These are phyloP conservation scores for Fraxinus ornus DNA, from an alignment of 305 asterid genomes.

Conservation along the genomic window DNA sequence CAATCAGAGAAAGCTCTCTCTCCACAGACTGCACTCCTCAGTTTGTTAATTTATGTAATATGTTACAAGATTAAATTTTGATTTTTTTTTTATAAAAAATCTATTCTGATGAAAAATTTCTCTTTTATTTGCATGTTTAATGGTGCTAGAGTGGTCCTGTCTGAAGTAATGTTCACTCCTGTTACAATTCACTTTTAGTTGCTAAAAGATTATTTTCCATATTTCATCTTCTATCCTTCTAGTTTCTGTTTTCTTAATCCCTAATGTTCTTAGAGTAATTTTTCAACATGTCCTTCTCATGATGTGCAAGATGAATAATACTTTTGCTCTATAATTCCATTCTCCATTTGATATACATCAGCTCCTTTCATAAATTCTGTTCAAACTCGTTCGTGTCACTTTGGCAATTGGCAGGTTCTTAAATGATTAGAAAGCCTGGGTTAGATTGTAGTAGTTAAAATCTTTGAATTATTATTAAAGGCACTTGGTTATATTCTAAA, in stretches of 20 bases:
- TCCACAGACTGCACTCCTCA: too few relatives aligned
- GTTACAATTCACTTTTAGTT: not conserved
- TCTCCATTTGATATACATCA: too few relatives aligned
- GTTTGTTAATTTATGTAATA: not conserved
- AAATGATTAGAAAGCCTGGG: too few relatives aligned
- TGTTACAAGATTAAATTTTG: not conserved
- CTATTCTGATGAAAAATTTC: not conserved
- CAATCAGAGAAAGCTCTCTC: too few relatives aligned
- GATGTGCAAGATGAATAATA: not conserved
- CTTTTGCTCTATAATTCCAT: too few relatives aligned
- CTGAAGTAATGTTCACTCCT: not conserved
- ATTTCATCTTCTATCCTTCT: not conserved
- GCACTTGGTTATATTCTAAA: too few relatives aligned
- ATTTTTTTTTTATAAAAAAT: not conserved
- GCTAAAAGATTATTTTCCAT: not conserved
- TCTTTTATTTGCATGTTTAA: not conserved
- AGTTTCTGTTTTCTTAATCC: not conserved
- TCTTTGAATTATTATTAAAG: too few relatives aligned
- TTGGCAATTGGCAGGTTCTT: too few relatives aligned
- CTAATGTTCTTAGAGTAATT: not conserved
- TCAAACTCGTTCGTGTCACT: too few relatives aligned
- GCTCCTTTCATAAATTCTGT: too few relatives aligned
- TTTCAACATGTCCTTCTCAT: not conserved
- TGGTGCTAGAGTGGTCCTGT: not conserved
- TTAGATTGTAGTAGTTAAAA: too few relatives aligned